phyloP scores from a whole-genome alignment of 331 rosid genomes.

The Quercus lobata region DNA sequence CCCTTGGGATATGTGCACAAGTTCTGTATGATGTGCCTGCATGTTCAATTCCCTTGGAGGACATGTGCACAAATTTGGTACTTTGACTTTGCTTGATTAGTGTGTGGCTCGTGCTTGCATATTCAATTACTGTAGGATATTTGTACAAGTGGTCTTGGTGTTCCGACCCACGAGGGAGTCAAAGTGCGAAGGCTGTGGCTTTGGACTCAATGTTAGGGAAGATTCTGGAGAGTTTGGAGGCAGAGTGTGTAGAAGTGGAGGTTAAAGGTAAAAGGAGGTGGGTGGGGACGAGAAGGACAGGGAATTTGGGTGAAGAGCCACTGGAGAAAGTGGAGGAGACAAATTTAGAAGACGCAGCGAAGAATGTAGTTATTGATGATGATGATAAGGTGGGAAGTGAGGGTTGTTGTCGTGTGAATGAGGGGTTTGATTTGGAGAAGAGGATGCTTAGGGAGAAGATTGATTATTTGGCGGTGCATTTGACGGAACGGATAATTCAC shows the following conservation, averaged over 20 bases:
- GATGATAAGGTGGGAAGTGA: background rate
- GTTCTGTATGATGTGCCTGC: no score
- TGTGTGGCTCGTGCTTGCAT: no score
- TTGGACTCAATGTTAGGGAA: slow-evolving; percentile 8
- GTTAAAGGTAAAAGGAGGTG: slow-evolving; percentile 28
- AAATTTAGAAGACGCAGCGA: background rate
- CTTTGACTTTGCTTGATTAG: no score
- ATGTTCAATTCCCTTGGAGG: no score
- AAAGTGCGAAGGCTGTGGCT: background rate
- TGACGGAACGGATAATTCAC: slow-evolving; percentile 53
- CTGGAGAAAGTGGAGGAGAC: background rate
- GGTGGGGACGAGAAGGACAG: slow-evolving; percentile 23
- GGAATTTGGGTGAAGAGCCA: slow-evolving; percentile 26
- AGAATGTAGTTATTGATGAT: background rate
- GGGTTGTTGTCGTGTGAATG: slow-evolving; percentile 7
- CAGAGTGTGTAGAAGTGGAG: slow-evolving; percentile 25
- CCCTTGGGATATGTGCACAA: no score
- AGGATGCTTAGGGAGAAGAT: slow-evolving; percentile 67
- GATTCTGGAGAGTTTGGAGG: slow-evolving; percentile 12
- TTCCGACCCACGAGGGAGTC: no score
- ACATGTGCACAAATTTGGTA: no score
- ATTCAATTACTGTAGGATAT: no score
- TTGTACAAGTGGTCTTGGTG: no score
- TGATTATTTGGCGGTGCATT: slow-evolving; percentile 53
- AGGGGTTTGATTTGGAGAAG: slow-evolving; percentile 45